Conservation (phyloP, 495 filamentous ascomycete genomes). For the Penicillium dipodomyicola region DNA sequence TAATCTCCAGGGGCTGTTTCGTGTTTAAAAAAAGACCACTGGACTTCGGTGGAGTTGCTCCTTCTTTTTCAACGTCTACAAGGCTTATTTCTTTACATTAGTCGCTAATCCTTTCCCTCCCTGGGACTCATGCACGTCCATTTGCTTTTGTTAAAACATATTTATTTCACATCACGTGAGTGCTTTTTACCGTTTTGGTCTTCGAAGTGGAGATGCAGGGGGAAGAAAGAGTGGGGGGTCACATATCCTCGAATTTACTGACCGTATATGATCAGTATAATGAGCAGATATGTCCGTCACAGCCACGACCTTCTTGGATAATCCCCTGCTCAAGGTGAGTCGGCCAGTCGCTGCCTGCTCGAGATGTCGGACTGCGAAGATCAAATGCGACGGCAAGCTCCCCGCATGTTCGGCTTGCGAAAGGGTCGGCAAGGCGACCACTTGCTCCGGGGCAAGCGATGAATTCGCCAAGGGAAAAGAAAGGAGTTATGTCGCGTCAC, state of each 20-base stretch:
- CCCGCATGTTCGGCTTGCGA: conserved; percentile 93
- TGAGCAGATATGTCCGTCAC: conserved; percentile 26
- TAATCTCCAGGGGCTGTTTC: too few relatives aligned
- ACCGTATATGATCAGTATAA: conserved; percentile 2
- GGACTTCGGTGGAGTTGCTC: not conserved
- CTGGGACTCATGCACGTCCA: conserved; percentile 2
- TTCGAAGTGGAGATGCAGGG: not conserved
- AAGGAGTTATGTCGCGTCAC: conserved; percentile 87
- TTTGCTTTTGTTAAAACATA: not conserved
- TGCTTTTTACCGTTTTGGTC: not conserved
- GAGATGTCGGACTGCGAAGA: conserved; percentile 87
- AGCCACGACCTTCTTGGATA: conserved; percentile 53
- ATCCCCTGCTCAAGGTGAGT: conserved; percentile 81
- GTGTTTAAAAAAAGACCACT: too few relatives aligned
- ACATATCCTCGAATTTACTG: not conserved
- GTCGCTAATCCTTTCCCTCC: conserved; percentile 5
- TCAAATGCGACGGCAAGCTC: conserved; percentile 93
- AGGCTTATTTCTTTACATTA: not conserved
- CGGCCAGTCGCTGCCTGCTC: conserved; percentile 91
- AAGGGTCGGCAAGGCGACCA: conserved; percentile 70
- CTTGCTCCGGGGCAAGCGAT: conserved; percentile 91
- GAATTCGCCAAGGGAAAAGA: conserved; percentile 94
- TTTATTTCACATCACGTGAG: not conserved
- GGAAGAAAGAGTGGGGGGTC: not conserved
- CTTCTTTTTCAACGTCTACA: not conserved